A percentile compares a stretch with the other conserved stretches of the same genome.
Evolutionary conservation across 2,329 filamentous ascomycete species (phyloP).

Genomic region (Cercospora zeae-maydis): DNA sequence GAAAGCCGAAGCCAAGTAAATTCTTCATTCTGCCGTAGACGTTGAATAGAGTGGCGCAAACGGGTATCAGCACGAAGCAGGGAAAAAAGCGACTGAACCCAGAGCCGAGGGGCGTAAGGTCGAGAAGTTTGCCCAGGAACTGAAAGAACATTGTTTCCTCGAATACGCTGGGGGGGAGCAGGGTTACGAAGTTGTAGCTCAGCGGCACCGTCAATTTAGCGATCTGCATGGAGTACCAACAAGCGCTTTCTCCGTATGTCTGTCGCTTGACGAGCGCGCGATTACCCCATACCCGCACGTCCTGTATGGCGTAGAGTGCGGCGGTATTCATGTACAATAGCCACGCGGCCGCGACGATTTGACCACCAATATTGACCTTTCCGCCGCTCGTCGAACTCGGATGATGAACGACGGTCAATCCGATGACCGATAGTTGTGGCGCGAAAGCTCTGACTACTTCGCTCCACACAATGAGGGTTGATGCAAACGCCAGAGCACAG

Average conservation of each 20-base stretch:
- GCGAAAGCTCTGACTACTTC: constrained; percentile 83
- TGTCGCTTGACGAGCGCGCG: constrained; percentile 84
- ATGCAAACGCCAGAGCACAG: constrained; percentile 68
- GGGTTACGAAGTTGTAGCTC: constrained; percentile 94
- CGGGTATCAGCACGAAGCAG: constrained; percentile 78
- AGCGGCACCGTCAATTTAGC: constrained; percentile 89
- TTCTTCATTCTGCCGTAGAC: constrained; percentile 79
- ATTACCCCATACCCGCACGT: constrained; percentile 97
- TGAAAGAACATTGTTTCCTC: constrained; percentile 77
- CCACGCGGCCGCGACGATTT: constrained; percentile 81
- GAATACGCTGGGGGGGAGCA: constrained; percentile 71
- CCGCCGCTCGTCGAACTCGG: constrained; percentile 60
- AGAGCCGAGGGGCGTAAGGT: constrained; percentile 74
- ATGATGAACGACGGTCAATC: constrained; percentile 68
- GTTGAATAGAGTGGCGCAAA: constrained; percentile 81
- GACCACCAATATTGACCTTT: constrained; percentile 79
- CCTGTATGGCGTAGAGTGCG: constrained; percentile 79
- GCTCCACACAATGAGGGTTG: constrained; percentile 84
- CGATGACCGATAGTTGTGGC: constrained; percentile 68
- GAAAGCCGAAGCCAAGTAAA: constrained; percentile 72
- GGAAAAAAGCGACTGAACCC: constrained; percentile 90
- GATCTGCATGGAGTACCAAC: constrained; percentile 92
- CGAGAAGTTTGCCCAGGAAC: constrained; percentile 79
- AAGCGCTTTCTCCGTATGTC: constrained; percentile 87
- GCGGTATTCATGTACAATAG: constrained; percentile 94